Evolutionary conservation across 257 asterid species (phyloP).

Genomic region (Fraxinus pennsylvanica): DNA sequence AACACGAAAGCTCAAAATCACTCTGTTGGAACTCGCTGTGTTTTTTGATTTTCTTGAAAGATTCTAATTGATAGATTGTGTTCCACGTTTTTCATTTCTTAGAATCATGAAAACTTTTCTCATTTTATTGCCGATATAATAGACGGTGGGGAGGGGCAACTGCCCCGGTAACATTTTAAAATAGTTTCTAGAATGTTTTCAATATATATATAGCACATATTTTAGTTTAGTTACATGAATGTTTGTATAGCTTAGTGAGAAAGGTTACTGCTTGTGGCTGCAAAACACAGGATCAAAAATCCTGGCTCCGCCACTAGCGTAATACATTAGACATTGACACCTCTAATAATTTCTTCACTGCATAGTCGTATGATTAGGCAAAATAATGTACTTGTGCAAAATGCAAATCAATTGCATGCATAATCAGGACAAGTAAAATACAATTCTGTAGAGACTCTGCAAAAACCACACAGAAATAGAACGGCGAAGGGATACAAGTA

Average conservation of each 20-base stretch:
- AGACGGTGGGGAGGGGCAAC: neutral
- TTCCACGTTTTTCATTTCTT: neutral
- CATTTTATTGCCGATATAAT: no score
- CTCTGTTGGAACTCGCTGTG: neutral
- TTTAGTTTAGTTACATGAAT: no score
- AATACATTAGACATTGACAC: neutral
- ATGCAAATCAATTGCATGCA: neutral
- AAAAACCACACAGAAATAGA: neutral
- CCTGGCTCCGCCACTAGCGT: neutral
- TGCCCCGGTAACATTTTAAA: no score
- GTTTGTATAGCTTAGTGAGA: no score
- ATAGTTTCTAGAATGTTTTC: no score
- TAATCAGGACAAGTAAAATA: neutral
- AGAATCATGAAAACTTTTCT: neutral
- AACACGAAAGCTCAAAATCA: no score
- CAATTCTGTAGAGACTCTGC: neutral
- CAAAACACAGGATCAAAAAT: no score
- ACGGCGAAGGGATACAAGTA: neutral
- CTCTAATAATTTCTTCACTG: neutral
- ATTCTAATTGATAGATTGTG: neutral
- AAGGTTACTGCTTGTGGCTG: no score
- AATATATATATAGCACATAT: no score
- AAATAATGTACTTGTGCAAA: neutral
- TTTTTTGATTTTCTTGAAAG: neutral
- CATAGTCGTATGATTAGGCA: neutral